Evolutionary conservation across 495 filamentous ascomycete species (phyloP).

Genomic region (Talaromyces stipitatus): DNA sequence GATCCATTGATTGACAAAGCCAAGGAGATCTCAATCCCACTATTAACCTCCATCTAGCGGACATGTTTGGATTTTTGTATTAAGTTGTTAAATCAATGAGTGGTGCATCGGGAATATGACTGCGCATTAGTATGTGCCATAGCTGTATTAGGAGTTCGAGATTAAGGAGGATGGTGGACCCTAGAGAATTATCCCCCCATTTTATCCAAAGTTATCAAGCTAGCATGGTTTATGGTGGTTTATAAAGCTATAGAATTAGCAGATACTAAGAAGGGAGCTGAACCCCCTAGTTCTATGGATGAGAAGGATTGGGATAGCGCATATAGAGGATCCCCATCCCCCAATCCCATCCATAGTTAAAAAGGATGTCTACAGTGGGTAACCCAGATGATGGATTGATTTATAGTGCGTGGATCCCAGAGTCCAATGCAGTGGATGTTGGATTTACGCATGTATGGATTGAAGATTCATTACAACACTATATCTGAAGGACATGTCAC

Average conservation of each 20-base stretch:
- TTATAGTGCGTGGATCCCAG: slow-evolving; percentile 9
- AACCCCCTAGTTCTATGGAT: background rate
- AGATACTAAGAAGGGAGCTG: background rate
- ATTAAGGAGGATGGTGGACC: background rate
- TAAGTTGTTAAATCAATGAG: slow-evolving; percentile 10
- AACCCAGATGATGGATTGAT: background rate
- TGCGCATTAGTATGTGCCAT: background rate
- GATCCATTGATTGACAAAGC: no score
- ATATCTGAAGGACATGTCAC: background rate
- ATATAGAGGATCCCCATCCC: background rate
- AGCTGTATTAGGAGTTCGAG: background rate
- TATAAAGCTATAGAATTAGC: background rate
- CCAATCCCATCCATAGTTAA: no score
- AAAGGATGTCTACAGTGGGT: slow-evolving; percentile 4
- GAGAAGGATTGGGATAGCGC: background rate
- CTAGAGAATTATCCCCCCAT: background rate
- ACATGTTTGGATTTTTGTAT: slow-evolving; percentile 10
- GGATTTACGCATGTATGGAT: slow-evolving; percentile 19
- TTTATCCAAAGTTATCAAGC: background rate
- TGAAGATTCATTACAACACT: slow-evolving; percentile 25
- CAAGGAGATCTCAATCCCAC: no score
- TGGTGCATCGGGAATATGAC: background rate
- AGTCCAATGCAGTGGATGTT: slow-evolving; percentile 15
- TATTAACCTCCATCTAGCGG: background rate
- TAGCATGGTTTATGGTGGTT: background rate